phyloP scores from a whole-genome alignment of 129 eudicot species.

The Chrysanthemum seticuspe region DNA sequence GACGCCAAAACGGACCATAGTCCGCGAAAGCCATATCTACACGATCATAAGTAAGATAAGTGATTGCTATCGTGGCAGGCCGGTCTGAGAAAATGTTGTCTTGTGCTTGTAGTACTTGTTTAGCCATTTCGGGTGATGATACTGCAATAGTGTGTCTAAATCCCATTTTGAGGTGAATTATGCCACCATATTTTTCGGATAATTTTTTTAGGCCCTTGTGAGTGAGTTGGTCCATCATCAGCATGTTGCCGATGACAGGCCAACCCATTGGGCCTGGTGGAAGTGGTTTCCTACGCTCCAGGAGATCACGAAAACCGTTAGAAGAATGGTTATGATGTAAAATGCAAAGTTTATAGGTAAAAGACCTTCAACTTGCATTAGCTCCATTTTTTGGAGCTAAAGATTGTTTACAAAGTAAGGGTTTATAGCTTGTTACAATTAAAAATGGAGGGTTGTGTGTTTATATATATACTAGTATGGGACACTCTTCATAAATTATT shows the following conservation, averaged over 20 bases:
- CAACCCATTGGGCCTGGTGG: background rate
- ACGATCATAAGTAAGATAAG: background rate
- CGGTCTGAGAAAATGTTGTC: background rate
- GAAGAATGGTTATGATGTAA: background rate
- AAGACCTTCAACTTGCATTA: background rate
- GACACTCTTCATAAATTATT: background rate
- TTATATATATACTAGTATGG: background rate
- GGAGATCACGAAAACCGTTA: background rate
- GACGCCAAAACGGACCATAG: background rate
- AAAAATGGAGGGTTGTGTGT: background rate
- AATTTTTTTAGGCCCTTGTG: background rate
- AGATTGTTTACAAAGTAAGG: background rate
- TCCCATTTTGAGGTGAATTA: background rate
- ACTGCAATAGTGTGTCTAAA: background rate
- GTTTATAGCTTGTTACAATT: background rate
- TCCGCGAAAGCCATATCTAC: background rate
- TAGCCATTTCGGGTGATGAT: background rate
- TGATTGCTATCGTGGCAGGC: background rate
- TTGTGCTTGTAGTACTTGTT: background rate
- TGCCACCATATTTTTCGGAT: background rate
- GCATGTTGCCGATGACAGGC: background rate
- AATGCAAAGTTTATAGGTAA: background rate
- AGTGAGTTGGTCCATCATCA: slow-evolving; percentile 6
- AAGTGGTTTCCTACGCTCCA: background rate
- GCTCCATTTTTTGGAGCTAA: background rate